A percentile compares a stretch with the other conserved stretches of the same genome.
These are phyloP conservation scores for Cyanidium caldarium DNA, from an alignment of 23 red algal genomes.

Conservation along the genomic window DNA sequence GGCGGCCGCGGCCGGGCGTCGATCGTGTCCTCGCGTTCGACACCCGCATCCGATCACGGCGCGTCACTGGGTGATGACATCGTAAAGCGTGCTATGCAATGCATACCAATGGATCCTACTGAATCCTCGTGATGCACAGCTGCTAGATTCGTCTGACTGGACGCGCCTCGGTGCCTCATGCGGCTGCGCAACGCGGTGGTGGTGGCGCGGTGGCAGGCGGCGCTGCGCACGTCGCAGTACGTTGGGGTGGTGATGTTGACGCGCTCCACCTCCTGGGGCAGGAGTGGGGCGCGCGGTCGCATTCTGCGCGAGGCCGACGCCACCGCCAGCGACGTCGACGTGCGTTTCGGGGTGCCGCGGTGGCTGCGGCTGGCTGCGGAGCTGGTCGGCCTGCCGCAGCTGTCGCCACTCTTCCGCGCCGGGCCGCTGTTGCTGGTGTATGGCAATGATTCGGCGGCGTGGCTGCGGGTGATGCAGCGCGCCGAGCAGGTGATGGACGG, in stretches of 20 bases:
- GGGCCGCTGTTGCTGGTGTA: neutral
- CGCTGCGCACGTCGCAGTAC: neutral
- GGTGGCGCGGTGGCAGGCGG: neutral
- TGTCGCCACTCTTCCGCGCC: neutral
- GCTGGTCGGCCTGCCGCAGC: neutral
- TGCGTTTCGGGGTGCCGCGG: neutral
- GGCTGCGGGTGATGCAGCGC: neutral
- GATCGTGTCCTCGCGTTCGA: neutral
- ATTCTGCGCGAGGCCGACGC: neutral
- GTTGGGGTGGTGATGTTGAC: neutral
- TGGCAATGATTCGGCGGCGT: neutral
- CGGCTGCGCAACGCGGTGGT: neutral
- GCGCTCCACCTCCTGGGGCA: neutral
- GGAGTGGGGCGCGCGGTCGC: neutral
- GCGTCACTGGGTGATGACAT: neutral
- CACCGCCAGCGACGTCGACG: neutral
- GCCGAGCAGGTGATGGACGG: neutral
- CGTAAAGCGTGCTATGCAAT: neutral
- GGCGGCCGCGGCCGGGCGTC: neutral
- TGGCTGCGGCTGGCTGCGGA: neutral
- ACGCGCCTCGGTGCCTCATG: neutral
- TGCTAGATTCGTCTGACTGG: neutral
- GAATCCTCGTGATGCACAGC: neutral
- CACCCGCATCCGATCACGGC: neutral
- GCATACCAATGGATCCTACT: neutral